Percentiles rank a stretch among this genome's conserved stretches.
phyloP scores from a whole-genome alignment of 148 eudicot species.

The Rhododendron molle region DNA sequence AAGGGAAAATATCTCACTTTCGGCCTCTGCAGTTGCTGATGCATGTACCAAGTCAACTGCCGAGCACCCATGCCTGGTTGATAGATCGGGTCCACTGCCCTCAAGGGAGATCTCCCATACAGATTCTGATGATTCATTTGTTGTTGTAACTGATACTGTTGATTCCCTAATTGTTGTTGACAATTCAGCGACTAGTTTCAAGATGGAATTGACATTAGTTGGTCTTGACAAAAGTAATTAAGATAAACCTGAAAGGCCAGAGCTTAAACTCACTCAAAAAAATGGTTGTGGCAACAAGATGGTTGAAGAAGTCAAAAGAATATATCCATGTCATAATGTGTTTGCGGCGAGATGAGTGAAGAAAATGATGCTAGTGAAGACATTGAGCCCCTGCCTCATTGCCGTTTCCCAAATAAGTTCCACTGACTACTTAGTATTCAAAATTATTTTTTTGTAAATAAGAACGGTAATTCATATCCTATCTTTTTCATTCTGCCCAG shows the following conservation, averaged over 20 bases:
- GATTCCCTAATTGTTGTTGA: conserved; percentile 44
- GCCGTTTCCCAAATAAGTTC: not conserved
- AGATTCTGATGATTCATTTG: conserved; percentile 40
- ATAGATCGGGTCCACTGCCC: conserved; percentile 16
- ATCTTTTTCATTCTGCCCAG: not conserved
- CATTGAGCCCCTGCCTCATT: conserved; percentile 27
- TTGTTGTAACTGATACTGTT: conserved; percentile 35
- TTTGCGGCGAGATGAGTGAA: conserved; percentile 50
- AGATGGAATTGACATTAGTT: conserved; percentile 32
- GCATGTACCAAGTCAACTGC: conserved; percentile 54
- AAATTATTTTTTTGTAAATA: not conserved
- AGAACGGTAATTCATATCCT: not conserved
- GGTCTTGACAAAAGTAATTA: conserved; percentile 30
- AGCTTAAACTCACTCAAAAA: conserved; percentile 50
- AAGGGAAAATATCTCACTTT: conserved; percentile 26
- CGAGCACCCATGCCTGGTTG: conserved; percentile 56
- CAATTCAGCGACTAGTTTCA: conserved; percentile 47
- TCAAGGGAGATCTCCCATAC: conserved; percentile 39
- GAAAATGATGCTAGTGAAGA: conserved; percentile 56
- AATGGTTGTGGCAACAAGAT: conserved; percentile 54
- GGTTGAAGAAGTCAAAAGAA: conserved; percentile 49
- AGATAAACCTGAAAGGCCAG: conserved; percentile 40
- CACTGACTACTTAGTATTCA: not conserved
- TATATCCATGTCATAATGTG: conserved; percentile 55
- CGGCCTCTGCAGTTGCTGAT: conserved; percentile 51